A percentile compares a stretch with the other conserved stretches of the same genome.
Evolutionary conservation across 257 asterid genomes (phyloP).

Genomic region (Ocimum tenuiflorum): DNA sequence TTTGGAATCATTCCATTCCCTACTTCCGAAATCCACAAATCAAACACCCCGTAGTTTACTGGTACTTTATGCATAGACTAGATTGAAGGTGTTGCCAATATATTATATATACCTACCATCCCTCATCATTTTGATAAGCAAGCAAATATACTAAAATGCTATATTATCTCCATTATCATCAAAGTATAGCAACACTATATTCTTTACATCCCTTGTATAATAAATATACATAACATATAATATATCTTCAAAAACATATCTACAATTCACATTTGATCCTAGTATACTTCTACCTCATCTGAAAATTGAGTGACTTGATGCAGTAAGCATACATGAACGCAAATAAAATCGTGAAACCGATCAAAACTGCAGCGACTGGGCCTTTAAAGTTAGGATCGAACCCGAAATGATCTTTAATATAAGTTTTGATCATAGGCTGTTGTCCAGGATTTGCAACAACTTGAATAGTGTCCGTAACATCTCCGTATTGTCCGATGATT

Average conservation of each 20-base stretch:
- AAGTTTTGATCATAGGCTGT: slow-evolving; percentile 44
- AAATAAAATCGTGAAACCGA: slow-evolving; percentile 49
- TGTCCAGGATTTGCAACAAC: slow-evolving; percentile 35
- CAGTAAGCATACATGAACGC: slow-evolving; percentile 57
- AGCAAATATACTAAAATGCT: too few relatives aligned
- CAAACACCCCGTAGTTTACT: too few relatives aligned
- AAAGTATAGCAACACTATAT: too few relatives aligned
- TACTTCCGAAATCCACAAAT: too few relatives aligned
- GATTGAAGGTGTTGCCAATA: too few relatives aligned
- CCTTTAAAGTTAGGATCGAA: slow-evolving; percentile 53
- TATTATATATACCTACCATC: too few relatives aligned
- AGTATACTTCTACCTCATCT: slow-evolving; percentile 32
- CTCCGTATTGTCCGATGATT: slow-evolving; percentile 79
- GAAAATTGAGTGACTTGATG: slow-evolving; percentile 52
- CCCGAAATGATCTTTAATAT: slow-evolving; percentile 57
- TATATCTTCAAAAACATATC: not conserved
- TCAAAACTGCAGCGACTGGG: slow-evolving; percentile 50
- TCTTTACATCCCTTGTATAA: not conserved
- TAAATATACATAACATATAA: not conserved
- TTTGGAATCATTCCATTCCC: too few relatives aligned
- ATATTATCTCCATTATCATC: too few relatives aligned
- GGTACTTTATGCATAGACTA: too few relatives aligned
- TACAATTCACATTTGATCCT: not conserved
- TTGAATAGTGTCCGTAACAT: slow-evolving; percentile 31
- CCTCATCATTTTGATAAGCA: too few relatives aligned